Evolutionary conservation across 176 grass and related monocot genomes (phyloP).

Genomic region (Carex myosuroides): DNA sequence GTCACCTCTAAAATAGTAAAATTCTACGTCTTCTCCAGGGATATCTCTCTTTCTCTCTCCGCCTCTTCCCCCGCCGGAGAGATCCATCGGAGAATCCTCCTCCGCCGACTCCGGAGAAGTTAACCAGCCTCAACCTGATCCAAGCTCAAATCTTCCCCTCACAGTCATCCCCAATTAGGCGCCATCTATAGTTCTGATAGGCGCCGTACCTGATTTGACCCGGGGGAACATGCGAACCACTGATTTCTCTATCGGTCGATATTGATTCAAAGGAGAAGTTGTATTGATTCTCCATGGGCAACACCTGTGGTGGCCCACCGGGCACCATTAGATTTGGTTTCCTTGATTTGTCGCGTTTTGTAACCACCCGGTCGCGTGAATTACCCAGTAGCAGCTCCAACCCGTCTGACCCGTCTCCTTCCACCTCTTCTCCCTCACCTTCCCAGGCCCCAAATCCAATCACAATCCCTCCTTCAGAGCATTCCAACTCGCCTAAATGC

Average conservation of each 20-base stretch:
- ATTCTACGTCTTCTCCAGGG: neutral
- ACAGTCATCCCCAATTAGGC: neutral
- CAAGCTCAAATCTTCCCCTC: neutral
- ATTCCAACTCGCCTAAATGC: neutral
- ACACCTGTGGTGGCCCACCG: slow-evolving; percentile 23
- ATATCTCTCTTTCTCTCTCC: neutral
- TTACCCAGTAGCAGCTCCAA: neutral
- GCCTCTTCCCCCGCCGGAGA: slow-evolving; percentile 6
- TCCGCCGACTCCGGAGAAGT: neutral
- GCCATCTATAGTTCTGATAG: neutral
- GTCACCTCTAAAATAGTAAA: neutral
- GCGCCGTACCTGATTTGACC: neutral
- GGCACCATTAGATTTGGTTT: neutral
- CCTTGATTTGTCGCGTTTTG: slow-evolving; percentile 19
- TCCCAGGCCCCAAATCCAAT: slow-evolving; percentile 5
- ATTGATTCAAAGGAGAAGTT: neutral
- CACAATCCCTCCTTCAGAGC: slow-evolving; percentile 13
- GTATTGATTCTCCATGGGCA: slow-evolving; percentile 27
- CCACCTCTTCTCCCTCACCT: slow-evolving; percentile 14
- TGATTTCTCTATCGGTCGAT: neutral
- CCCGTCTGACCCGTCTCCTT: neutral
- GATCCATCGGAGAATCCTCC: neutral
- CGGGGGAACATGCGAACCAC: neutral
- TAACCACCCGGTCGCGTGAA: neutral
- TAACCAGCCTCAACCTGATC: neutral